A percentile compares a stretch with the other conserved stretches of the same genome.
phyloP scores from a whole-genome alignment of 805 yeast species.

The Zygosaccharomyces rouxii region DNA sequence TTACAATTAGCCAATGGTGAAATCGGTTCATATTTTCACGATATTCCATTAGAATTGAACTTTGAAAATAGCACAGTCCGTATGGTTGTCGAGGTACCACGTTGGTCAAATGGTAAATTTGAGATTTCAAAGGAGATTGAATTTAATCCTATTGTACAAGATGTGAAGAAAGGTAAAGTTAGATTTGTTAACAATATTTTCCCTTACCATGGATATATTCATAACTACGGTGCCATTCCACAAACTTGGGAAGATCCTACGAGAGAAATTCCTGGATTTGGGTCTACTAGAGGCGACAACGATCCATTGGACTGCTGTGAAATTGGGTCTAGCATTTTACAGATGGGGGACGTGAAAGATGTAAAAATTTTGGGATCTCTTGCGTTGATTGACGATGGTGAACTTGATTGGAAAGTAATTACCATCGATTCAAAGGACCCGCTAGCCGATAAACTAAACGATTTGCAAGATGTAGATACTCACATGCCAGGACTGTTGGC shows the following conservation, averaged over 20 bases:
- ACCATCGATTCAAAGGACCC: slow-evolving; percentile 67
- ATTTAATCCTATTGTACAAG: slow-evolving; percentile 79
- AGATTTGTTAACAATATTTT: slow-evolving; percentile 74
- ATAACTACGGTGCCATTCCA: slow-evolving; percentile 84
- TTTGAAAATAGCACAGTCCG: slow-evolving; percentile 42
- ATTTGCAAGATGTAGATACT: slow-evolving; percentile 61
- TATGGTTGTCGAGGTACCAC: slow-evolving; percentile 72
- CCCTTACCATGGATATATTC: slow-evolving; percentile 81
- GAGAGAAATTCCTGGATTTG: slow-evolving; percentile 39
- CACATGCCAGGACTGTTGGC: slow-evolving; percentile 68
- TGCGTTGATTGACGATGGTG: slow-evolving; percentile 88
- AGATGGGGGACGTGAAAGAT: slow-evolving; percentile 59
- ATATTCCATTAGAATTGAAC: slow-evolving; percentile 55
- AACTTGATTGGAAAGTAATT: slow-evolving; percentile 90
- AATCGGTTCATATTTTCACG: slow-evolving; percentile 66
- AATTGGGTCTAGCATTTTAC: slow-evolving; percentile 59
- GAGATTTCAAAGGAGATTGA: slow-evolving; percentile 57
- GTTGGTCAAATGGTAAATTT: slow-evolving; percentile 81
- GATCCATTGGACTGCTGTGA: slow-evolving; percentile 96
- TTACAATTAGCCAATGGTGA: slow-evolving; percentile 40
- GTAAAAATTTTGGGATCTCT: slow-evolving; percentile 71
- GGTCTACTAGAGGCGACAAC: slow-evolving; percentile 69
- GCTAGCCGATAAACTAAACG: slow-evolving; percentile 53
- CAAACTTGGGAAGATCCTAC: slow-evolving; percentile 98
- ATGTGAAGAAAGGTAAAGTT: slow-evolving; percentile 66